Conservation (phyloP, 2,329 filamentous ascomycete species). For the Aspergillus sojae region DNA sequence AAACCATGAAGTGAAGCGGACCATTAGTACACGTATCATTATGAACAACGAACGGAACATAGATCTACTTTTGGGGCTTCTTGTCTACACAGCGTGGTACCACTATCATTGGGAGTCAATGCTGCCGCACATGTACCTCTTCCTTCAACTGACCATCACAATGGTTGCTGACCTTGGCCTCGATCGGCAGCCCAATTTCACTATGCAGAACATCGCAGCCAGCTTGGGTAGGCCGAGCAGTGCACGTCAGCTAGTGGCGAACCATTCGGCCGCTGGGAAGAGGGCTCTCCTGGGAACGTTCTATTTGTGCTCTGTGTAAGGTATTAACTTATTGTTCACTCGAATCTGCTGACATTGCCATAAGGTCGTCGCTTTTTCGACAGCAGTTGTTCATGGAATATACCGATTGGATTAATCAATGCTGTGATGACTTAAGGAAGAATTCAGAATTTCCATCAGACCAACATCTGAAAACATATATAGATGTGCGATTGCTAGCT, state of each 20-base stretch:
- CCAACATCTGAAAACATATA: slow-evolving; percentile 6
- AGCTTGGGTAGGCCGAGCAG: neutral
- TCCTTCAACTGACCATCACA: slow-evolving; percentile 10
- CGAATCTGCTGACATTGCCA: neutral
- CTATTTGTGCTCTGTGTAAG: slow-evolving; percentile 12
- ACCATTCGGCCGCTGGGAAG: slow-evolving; percentile 3
- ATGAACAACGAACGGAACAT: neutral
- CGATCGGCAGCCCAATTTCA: slow-evolving; percentile 2
- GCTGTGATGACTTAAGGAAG: neutral
- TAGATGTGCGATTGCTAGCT: neutral
- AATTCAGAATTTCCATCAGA: slow-evolving; percentile 15
- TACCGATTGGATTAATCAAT: slow-evolving; percentile 15
- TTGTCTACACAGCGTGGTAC: slow-evolving; percentile 16
- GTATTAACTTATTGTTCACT: neutral
- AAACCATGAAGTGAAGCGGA: neutral
- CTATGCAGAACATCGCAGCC: slow-evolving; percentile 3
- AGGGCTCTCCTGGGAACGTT: slow-evolving; percentile 15
- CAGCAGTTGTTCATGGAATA: slow-evolving; percentile 15
- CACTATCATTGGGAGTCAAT: slow-evolving; percentile 17
- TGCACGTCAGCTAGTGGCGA: neutral
- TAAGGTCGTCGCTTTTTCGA: slow-evolving; percentile 14
- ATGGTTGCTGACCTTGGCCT: slow-evolving; percentile 11
- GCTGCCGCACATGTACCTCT: slow-evolving; percentile 6
- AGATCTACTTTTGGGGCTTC: slow-evolving; percentile 4
- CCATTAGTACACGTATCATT: neutral